Evolutionary conservation across 306 rosid species (phyloP), one percentile per base, ranked within the genome.

Genomic region (Macrotyloma uniflorum): DNA sequence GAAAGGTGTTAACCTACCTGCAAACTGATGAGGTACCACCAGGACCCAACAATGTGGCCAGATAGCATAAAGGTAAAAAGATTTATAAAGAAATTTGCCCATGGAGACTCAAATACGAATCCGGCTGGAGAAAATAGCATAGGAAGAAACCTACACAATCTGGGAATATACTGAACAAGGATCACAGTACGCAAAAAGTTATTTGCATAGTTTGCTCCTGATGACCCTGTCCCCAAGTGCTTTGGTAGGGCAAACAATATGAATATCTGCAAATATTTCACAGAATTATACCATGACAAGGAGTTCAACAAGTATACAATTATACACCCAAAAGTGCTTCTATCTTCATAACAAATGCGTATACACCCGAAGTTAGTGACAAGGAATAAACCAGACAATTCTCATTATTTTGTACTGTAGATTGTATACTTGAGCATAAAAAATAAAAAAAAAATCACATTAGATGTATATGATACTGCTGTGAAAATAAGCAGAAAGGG

Each of bases 21-120:
- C 78, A 93, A 83, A 68, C 97, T 91, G 7, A 93, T 70, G 35
- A 93, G 96, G 68, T 93, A 93, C 97, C 97, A 93, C 83, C 86
- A 77, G 16, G 98, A 88, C n/a, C 98, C 98, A 24, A 87, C 91
- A 64, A 88, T 32, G 55, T 93, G 98, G 67, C 92, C 93, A 63
- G 97, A 74, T 38, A 93, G 85, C 83, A 91, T 83, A 68, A 86
- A 90, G 30, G 91, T 87, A 80, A 79, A 85, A 84, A 91, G 97
- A 85, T 93, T 90, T 64, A 93, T 85, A 23, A 93, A 72, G 76
- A 93, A 88, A 83, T 88, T 93, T 11, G 87, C 87, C 97, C 93
- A 90, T 1, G 96, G 93, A 20, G 98, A 87, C 90, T 90, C 97
- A 73, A 93, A 93, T 71, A 90, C 76, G 72, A 91, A 85, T 80